A percentile compares a stretch with the other conserved stretches of the same genome.
These are phyloP conservation scores for Trichoderma citrinoviride DNA, from an alignment of 2,329 filamentous ascomycete species.

Conservation along the genomic window DNA sequence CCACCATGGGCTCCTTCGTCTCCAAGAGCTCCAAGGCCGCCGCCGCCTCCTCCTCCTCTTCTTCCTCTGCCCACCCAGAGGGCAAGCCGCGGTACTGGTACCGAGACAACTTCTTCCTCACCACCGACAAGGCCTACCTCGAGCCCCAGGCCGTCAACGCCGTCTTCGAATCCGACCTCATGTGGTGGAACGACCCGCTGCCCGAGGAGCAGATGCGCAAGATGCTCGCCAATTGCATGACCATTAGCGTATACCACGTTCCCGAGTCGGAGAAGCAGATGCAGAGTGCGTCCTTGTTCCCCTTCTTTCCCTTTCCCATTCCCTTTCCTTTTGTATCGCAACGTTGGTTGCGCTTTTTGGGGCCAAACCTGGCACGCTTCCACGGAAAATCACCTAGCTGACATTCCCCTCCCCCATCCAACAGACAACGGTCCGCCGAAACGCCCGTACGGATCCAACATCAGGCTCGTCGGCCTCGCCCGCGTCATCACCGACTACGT, in stretches of 20 bases:
- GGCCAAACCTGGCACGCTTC: background rate
- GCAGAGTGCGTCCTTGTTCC: conserved; percentile 36
- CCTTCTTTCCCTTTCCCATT: conserved; percentile 28
- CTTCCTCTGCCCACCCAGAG: conserved; percentile 29
- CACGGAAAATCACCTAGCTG: background rate
- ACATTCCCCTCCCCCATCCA: background rate
- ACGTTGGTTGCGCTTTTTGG: background rate
- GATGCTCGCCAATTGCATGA: conserved; percentile 57
- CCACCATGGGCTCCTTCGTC: conserved; percentile 18
- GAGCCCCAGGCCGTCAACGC: conserved; percentile 53
- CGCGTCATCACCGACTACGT: conserved; percentile 67
- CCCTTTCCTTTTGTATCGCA: background rate
- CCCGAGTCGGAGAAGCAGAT: conserved; percentile 40
- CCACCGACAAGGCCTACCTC: conserved; percentile 57
- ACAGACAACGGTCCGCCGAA: conserved; percentile 36
- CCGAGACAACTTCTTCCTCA: conserved; percentile 56
- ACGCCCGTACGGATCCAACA: conserved; percentile 32
- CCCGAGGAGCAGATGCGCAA: conserved; percentile 48
- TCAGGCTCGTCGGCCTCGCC: conserved; percentile 42
- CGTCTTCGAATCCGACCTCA: conserved; percentile 53
- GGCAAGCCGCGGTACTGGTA: conserved; percentile 46
- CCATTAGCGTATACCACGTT: conserved; percentile 55
- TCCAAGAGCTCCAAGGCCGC: conserved; percentile 21
- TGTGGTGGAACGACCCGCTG: conserved; percentile 60
- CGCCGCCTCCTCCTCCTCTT: background rate